A percentile compares a stretch with the other conserved stretches of the same genome.
phyloP scores from a whole-genome alignment of 192 early-diverging fungal species.

The Pilaira anomala region DNA sequence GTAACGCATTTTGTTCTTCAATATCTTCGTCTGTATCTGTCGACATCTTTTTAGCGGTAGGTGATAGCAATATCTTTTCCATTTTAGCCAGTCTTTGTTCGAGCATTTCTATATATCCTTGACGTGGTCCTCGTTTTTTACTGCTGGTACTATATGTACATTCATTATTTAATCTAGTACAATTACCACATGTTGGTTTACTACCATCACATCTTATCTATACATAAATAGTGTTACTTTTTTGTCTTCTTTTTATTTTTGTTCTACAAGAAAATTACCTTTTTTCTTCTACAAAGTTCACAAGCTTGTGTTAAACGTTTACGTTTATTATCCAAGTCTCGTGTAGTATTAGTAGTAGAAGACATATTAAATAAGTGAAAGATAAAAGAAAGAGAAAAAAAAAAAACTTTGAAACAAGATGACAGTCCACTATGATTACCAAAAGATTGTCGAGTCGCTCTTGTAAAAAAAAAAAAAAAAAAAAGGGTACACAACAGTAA shows the following conservation, averaged over 20 bases:
- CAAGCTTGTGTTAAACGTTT: conserved; percentile 72
- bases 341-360: background rate
- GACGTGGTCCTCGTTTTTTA: conserved; percentile 87
- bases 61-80: conserved; percentile 59
- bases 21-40: background rate
- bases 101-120: conserved; percentile 73
- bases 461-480: no score
- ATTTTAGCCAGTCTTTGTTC: conserved; percentile 76
- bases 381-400: conserved; percentile 2
- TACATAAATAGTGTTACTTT: background rate
- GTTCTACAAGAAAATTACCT: conserved; percentile 34
- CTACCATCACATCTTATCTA: conserved; percentile 81
- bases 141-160: conserved; percentile 84
- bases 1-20: background rate
- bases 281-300: conserved; percentile 73
- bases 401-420: background rate
- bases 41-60: background rate
- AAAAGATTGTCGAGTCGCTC: no score
- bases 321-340: conserved; percentile 38
- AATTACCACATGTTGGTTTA: conserved; percentile 79
- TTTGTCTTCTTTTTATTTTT: background rate
- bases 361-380: background rate
- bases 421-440: background rate
- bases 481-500: no score
- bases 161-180: conserved; percentile 56